Base-by-base conservation (phyloP, 2,329 filamentous ascomycete genomes). In the Alternaria consortialis region DNA sequence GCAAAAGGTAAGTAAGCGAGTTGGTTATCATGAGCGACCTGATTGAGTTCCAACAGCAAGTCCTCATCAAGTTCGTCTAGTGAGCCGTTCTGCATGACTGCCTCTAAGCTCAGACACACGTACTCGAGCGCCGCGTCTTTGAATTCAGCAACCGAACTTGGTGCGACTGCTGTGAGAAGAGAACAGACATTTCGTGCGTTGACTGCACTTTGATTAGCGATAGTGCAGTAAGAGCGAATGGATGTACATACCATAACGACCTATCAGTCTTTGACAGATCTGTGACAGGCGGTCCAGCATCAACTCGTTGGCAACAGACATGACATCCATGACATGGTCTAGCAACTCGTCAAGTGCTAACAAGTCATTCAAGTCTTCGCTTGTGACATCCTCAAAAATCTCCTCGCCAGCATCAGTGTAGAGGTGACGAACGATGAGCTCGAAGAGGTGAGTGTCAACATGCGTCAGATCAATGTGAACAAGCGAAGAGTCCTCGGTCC, bases 271-370 rank as follows among this genome's bases (percentile, higher is more conserved):
- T 76, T 99, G 95, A 76, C 95, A 98, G 29, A 96, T 88, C 75
- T 97, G 92, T 5, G 92, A 93, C 5, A 99, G 82, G 7, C 94
- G 87, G 75, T 97, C 93, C 47, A 99, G 85, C 94, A 99, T 97
- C 58, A 99, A 82, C 78, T 99, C 94, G 74, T 99, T 95, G 12
- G 94, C 93, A 53, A 92, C 90, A 57, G 88, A 88, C 86, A 98
- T 90, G 44, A 98, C 91, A 69, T 97, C 93, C 80, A 98, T 86
- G 8, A 97, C 85, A n/a, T 95, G 83, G 69, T 98, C 93, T 5
- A 94, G 88, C 64, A 97, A 93, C 46, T 93, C 90, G 67, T 97
- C 93, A 6, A 97, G 67, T 25, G 77, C 77, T 13, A 79, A 67
- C 11, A 77, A 63, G 40, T 80, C 77, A 17, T 79, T 79, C 7